phyloP scores from a whole-genome alignment of 805 yeast genomes.

The Nakazawaea laoshanensis region DNA sequence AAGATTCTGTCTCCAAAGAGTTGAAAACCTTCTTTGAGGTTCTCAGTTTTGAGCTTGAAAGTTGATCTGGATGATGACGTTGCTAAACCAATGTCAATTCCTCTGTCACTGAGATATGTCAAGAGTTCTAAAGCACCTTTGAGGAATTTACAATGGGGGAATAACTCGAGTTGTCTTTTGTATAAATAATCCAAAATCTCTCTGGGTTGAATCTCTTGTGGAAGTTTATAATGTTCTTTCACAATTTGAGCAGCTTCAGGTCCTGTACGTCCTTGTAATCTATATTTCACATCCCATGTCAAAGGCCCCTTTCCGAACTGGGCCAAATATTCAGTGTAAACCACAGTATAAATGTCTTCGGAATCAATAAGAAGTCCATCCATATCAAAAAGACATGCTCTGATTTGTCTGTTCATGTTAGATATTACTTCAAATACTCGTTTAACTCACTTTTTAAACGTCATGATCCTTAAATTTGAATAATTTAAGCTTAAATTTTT shows the following conservation, averaged over 20 bases:
- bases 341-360: constrained; percentile 84
- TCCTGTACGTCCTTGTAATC: constrained; percentile 90
- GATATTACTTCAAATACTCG: neutral
- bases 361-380: constrained; percentile 91
- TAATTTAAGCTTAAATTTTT: neutral
- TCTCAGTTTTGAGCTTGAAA: constrained; percentile 64
- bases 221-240: constrained; percentile 60
- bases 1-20: constrained; percentile 59
- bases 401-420: constrained; percentile 20
- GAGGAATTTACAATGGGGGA: constrained; percentile 59
- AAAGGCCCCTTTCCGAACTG: constrained; percentile 69
- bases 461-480: constrained; percentile 5
- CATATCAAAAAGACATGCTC: constrained; percentile 79
- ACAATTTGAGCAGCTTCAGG: constrained; percentile 58
- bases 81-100: constrained; percentile 82
- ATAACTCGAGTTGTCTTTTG: constrained; percentile 42
- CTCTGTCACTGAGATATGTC: constrained; percentile 35
- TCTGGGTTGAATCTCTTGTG: constrained; percentile 46
- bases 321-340: constrained; percentile 57
- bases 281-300: constrained; percentile 85
- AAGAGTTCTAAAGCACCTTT: constrained; percentile 83
- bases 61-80: constrained; percentile 68
- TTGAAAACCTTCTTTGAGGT: constrained; percentile 54
- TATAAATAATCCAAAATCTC: constrained; percentile 48
- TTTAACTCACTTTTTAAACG: constrained; percentile 8